These are phyloP conservation scores for Fusarium decemcellulare DNA, from an alignment of 2,329 filamentous ascomycete species.

Conservation along the genomic window DNA sequence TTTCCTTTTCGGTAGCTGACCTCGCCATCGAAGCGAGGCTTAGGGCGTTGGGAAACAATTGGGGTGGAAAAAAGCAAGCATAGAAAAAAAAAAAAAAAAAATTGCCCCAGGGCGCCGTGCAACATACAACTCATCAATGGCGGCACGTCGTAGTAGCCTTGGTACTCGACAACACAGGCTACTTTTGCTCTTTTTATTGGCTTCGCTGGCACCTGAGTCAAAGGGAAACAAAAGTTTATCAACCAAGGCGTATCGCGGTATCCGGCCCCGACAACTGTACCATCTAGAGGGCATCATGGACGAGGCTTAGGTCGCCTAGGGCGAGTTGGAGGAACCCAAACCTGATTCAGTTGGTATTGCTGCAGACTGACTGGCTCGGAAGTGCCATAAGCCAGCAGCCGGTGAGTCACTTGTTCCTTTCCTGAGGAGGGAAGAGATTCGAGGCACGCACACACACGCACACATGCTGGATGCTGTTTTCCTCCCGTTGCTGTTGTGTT, in stretches of 20 bases:
- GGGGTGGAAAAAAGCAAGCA: constrained; percentile 14
- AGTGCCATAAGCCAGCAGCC: constrained; percentile 12
- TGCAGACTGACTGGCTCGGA: constrained; percentile 13
- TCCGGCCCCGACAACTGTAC: neutral
- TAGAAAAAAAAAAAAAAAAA: too few relatives aligned
- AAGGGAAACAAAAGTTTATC: too few relatives aligned
- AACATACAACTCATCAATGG: neutral
- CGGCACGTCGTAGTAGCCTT: neutral
- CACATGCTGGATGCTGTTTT: too few relatives aligned
- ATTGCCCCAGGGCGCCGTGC: neutral
- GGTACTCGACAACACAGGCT: too few relatives aligned
- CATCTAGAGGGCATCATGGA: neutral
- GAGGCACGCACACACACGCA: too few relatives aligned
- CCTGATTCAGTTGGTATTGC: constrained; percentile 13
- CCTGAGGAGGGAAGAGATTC: too few relatives aligned
- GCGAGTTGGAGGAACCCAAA: constrained; percentile 2
- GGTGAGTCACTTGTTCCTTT: constrained; percentile 12
- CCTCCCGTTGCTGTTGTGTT: too few relatives aligned
- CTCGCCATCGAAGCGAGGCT: neutral
- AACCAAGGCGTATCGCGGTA: too few relatives aligned
- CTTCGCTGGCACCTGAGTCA: too few relatives aligned
- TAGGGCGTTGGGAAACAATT: neutral
- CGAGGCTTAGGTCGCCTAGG: constrained; percentile 4
- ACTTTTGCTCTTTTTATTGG: too few relatives aligned
- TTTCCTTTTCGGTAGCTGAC: neutral